phyloP scores from a whole-genome alignment of 176 grass and related monocot species.

The Aegilops sharonensis region DNA sequence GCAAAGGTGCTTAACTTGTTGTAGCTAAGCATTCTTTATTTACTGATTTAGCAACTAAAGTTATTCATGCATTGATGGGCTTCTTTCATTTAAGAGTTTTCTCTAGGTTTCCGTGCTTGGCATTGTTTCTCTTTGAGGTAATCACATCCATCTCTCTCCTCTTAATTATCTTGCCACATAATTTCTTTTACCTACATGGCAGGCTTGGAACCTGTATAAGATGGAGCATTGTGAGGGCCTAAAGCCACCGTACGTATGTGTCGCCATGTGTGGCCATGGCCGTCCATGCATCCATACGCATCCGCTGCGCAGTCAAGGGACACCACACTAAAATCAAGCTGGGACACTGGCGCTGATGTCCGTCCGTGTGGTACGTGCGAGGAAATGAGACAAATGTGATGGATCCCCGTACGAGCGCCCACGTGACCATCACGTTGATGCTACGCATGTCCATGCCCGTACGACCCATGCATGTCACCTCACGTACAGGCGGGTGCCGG shows the following conservation, averaged over 20 bases:
- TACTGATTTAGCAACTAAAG: too few relatives aligned
- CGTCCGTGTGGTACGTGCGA: background rate
- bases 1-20: too few relatives aligned
- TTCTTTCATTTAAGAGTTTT: too few relatives aligned
- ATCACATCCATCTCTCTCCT: too few relatives aligned
- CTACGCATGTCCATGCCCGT: background rate
- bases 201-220: too few relatives aligned
- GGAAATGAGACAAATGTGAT: background rate
- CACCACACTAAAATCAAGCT: background rate
- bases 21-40: too few relatives aligned
- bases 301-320: background rate
- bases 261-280: background rate
- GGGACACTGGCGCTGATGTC: background rate
- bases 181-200: too few relatives aligned
- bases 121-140: too few relatives aligned
- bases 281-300: background rate
- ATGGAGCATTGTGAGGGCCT: background rate
- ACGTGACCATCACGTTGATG: background rate
- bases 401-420: background rate
- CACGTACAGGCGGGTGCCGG: too few relatives aligned
- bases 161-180: too few relatives aligned
- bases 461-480: background rate
- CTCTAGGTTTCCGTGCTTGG: too few relatives aligned
- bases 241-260: background rate
- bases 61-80: too few relatives aligned